phyloP scores from a whole-genome alignment of 148 eudicot species.

The Camellia japonica region DNA sequence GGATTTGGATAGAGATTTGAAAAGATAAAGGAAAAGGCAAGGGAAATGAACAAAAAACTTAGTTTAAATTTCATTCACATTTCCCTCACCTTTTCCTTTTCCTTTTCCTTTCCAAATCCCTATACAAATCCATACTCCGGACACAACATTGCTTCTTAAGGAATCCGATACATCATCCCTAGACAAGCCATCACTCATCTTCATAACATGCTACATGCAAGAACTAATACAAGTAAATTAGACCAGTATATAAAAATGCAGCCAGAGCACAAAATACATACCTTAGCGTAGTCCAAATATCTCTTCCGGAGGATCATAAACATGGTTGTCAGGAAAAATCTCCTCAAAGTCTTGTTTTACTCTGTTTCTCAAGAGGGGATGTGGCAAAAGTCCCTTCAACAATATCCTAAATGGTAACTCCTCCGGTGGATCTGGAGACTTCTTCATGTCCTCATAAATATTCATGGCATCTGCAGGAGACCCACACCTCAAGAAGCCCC shows the following conservation, averaged over 20 bases:
- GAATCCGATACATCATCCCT: neutral
- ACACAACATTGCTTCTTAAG: too few relatives aligned
- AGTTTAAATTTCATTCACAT: too few relatives aligned
- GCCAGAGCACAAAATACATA: constrained; percentile 14
- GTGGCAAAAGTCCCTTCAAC: constrained; percentile 92
- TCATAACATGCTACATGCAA: neutral
- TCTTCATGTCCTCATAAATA: constrained; percentile 91
- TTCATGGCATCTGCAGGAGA: constrained; percentile 98
- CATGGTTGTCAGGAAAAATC: constrained; percentile 76
- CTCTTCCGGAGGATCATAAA: constrained; percentile 96
- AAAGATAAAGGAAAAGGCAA: too few relatives aligned
- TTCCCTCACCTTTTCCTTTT: too few relatives aligned
- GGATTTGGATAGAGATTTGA: too few relatives aligned
- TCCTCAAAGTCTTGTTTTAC: constrained; percentile 92
- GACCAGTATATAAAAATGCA: neutral
- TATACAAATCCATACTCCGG: too few relatives aligned
- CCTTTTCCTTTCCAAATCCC: too few relatives aligned
- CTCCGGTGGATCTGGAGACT: constrained; percentile 89
- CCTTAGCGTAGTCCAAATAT: constrained; percentile 86
- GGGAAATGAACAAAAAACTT: too few relatives aligned
- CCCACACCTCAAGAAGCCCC: constrained; percentile 81
- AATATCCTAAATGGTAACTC: constrained; percentile 84
- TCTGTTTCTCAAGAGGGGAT: constrained; percentile 89
- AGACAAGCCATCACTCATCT: neutral
- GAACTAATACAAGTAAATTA: neutral